Base-by-base conservation (phyloP, 164 flowering plant species). In the Saururus chinensis region DNA sequence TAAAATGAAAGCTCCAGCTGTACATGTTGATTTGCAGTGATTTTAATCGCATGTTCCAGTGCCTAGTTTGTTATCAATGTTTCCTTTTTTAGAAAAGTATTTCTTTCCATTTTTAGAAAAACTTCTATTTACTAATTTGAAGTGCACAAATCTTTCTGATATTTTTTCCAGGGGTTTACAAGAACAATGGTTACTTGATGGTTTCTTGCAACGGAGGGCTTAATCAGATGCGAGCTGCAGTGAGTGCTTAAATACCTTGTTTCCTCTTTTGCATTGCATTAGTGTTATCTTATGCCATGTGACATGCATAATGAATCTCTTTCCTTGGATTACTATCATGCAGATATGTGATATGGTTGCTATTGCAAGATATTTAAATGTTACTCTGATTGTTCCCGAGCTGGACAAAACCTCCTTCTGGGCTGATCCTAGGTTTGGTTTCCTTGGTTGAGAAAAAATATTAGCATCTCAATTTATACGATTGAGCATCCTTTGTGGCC, bases 311-410 rank as follows among this genome's bases (percentile, higher is more conserved):
- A 30, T 30, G 6, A 30, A 30, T 30, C 37, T 30, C 37, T 30
- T 30, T 30, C 6, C 2, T 30, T 30, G 2, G 4, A 4, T 9
- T 40, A 17, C 45, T 61, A 30, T 19, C 65, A 16, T 68, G 26
- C 85, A 93, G 98, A 90, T 93, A 21, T 93, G 98, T 71, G 98
- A 90, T 69, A 93, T 93, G 98, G 98, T 93, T 51, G 78, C 96
- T 41, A 84, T 90, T 74, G 98, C 97, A 56, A 84, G 97, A 74
- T 75, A 83, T 62, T 64, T 92, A 53, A 92, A 92, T 71, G 90
- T 88, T 53, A 89, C 98, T 0, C 84, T 92, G 52, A 82, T 93
- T 53, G 92, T 93, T n/a, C 98, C 98, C 4, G 96, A 93, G 73
- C 82, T 93, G 63, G 98, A 93, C 73, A 93, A 88, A 73, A 74